These are phyloP conservation scores for Dipteronia sinensis DNA, from an alignment of 345 rosid genomes.

Conservation along the genomic window DNA sequence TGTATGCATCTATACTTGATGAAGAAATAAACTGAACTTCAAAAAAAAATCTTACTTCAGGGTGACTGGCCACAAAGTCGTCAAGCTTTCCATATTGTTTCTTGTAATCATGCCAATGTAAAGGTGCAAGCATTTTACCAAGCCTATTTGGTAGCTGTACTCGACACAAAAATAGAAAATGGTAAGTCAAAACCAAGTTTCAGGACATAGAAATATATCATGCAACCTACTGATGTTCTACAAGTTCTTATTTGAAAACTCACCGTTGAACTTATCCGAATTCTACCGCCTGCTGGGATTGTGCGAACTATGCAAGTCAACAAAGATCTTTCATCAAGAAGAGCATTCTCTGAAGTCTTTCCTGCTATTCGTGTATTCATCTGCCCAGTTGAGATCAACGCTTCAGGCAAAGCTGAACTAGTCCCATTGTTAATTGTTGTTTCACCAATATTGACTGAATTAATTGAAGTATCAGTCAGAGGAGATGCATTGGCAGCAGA, in stretches of 20 bases:
- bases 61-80: conserved; percentile 80
- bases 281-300: conserved; percentile 92
- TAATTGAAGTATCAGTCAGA: conserved; percentile 36
- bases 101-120: conserved; percentile 97
- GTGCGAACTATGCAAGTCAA: conserved; percentile 94
- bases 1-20: not conserved
- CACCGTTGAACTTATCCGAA: conserved; percentile 80
- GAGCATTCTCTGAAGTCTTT: conserved; percentile 49
- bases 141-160: conserved; percentile 87
- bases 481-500: conserved; percentile 43
- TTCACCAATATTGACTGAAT: conserved; percentile 37
- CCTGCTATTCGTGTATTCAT: conserved; percentile 32
- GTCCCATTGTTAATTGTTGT: conserved; percentile 32
- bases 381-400: conserved; percentile 42
- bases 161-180: conserved; percentile 21
- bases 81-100: conserved; percentile 93
- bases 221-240: conserved; percentile 2
- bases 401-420: conserved; percentile 41
- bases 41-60: conserved; percentile 54
- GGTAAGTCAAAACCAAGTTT: not conserved
- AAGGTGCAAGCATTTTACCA: conserved; percentile 96
- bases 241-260: conserved; percentile 7
- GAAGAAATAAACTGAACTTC: conserved; percentile 1
- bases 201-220: conserved; percentile 1
- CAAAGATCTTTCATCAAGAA: conserved; percentile 86